phyloP scores from a whole-genome alignment of 305 asterid genomes.

The Rubia peregrina region DNA sequence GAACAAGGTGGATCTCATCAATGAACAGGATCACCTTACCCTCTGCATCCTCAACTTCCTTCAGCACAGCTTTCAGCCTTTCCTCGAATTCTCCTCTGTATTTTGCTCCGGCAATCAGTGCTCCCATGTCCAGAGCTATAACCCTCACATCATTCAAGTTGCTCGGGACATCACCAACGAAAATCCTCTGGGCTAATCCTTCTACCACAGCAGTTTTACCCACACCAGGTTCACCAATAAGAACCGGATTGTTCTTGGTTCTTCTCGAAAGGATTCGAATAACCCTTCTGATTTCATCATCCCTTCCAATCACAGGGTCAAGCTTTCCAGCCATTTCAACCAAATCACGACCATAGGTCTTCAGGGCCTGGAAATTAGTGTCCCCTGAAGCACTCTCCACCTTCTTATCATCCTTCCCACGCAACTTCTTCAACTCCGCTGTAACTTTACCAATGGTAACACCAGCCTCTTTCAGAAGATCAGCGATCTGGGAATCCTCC shows the following conservation, averaged over 20 bases:
- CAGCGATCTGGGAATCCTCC: constrained; percentile 76
- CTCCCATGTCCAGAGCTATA: constrained; percentile 86
- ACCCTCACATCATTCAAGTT: constrained; percentile 51
- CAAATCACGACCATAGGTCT: constrained; percentile 86
- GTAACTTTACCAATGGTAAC: constrained; percentile 45
- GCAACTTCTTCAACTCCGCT: constrained; percentile 60
- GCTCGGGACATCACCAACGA: constrained; percentile 61
- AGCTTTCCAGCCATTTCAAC: constrained; percentile 44
- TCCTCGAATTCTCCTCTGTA: constrained; percentile 87
- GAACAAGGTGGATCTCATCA: constrained; percentile 72
- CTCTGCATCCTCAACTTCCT: constrained; percentile 85
- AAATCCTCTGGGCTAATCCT: constrained; percentile 80
- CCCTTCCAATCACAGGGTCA: constrained; percentile 33
- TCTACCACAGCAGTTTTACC: constrained; percentile 49
- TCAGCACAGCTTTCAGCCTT: constrained; percentile 65
- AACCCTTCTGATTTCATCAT: constrained; percentile 26
- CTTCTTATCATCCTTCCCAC: constrained; percentile 70
- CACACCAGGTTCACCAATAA: constrained; percentile 27
- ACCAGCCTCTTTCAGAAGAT: constrained; percentile 63
- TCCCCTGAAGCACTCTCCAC: constrained; percentile 92
- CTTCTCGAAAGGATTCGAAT: constrained; percentile 24
- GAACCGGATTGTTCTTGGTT: constrained; percentile 37
- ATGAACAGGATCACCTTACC: constrained; percentile 77
- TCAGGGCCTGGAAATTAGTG: constrained; percentile 58
- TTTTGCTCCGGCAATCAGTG: constrained; percentile 76